Conservation (phyloP, 2,329 filamentous ascomycete genomes). For the Scopulariopsis brevicaulis region DNA sequence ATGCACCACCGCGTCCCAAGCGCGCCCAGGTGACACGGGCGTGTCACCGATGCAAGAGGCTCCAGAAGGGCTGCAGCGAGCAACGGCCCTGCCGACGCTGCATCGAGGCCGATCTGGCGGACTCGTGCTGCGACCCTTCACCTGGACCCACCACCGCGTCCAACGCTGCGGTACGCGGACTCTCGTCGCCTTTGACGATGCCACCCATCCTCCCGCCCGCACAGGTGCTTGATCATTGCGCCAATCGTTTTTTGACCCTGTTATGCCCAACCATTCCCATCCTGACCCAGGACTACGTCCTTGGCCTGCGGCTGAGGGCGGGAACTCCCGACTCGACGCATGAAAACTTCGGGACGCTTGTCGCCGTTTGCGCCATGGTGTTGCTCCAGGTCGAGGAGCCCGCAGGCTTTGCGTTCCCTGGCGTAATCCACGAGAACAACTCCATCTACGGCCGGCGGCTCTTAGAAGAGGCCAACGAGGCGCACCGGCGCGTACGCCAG, state of each 20-base stretch:
- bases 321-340: constrained; percentile 13
- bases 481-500: constrained; percentile 20
- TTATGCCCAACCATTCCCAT: constrained; percentile 31
- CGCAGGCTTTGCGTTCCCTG: constrained; percentile 16
- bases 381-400: constrained; percentile 28
- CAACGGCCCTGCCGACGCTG: constrained; percentile 30
- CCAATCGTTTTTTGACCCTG: constrained; percentile 24
- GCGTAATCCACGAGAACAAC: constrained; percentile 21
- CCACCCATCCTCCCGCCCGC: constrained; percentile 18
- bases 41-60: constrained; percentile 27
- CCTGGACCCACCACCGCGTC: constrained; percentile 7
- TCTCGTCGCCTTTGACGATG: constrained; percentile 4
- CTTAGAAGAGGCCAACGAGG: constrained; percentile 21
- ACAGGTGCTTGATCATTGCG: constrained; percentile 23
- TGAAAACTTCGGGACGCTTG: constrained; percentile 23
- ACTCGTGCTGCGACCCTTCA: constrained; percentile 17
- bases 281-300: constrained; percentile 23
- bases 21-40: constrained; percentile 29
- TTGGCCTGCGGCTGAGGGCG: constrained; percentile 14
- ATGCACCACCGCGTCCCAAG: constrained; percentile 13
- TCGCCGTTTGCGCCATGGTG: constrained; percentile 27
- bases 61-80: constrained; percentile 31
- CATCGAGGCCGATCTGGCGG: constrained; percentile 25
- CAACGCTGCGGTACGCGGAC: constrained; percentile 8
- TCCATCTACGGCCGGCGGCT: constrained; percentile 23